Conservation (phyloP, 2,329 filamentous ascomycete species). For the Scedosporium boydii region DNA sequence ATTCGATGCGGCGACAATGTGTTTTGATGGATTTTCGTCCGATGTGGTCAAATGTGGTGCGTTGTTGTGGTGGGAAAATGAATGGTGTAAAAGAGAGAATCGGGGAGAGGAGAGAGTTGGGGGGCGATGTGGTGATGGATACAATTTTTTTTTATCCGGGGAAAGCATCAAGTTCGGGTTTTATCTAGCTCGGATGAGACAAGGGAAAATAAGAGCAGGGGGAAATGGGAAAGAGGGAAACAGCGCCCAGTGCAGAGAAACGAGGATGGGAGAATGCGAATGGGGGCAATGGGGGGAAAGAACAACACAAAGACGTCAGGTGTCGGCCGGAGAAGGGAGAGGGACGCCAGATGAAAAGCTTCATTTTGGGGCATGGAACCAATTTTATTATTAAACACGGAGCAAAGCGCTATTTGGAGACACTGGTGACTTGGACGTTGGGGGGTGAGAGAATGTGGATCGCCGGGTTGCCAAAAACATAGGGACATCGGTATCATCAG, state of each 20-base stretch:
- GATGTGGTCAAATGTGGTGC: constrained; percentile 17
- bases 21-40: constrained; percentile 29
- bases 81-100: neutral
- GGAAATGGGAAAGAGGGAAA: constrained; percentile 1
- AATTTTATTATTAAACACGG: constrained; percentile 8
- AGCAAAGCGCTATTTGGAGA: constrained; percentile 1
- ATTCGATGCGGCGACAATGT: constrained; percentile 21
- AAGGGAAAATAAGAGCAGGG: constrained; percentile 4
- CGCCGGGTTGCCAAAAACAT: constrained; percentile 3
- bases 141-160: constrained; percentile 1
- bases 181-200: constrained; percentile 8
- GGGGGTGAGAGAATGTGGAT: constrained; percentile 1
- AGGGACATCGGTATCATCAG: constrained; percentile 4
- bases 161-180: constrained; percentile 7
- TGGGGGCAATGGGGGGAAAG: neutral
- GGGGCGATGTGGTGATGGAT: constrained; percentile 2
- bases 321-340: constrained; percentile 1
- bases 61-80: constrained; percentile 13
- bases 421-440: too few relatives aligned
- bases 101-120: neutral
- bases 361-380: neutral
- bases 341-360: neutral
- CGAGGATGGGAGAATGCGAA: neutral
- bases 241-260: constrained; percentile 1
- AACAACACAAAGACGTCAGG: constrained; percentile 4